Conservation (phyloP, 2,329 filamentous ascomycete species). For the Tolypocladium tropicale region DNA sequence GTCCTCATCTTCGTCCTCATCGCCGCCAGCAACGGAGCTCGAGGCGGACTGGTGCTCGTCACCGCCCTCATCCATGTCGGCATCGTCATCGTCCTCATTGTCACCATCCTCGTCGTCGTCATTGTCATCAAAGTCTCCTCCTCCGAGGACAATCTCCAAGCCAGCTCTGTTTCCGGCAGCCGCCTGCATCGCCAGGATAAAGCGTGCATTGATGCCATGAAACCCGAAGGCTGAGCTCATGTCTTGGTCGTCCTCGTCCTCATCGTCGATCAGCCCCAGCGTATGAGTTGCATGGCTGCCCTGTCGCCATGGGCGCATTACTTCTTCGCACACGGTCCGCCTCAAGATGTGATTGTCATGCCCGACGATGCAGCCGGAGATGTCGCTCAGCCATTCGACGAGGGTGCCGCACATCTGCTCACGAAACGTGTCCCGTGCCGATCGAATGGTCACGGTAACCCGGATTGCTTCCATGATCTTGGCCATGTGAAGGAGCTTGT, state of each 20-base stretch:
- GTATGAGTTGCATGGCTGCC: constrained; percentile 78
- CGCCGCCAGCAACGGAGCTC: constrained; percentile 25
- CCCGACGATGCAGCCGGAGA: constrained; percentile 79
- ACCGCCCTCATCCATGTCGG: constrained; percentile 31
- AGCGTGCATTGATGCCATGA: constrained; percentile 23
- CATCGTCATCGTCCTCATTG: constrained; percentile 51
- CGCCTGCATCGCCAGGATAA: constrained; percentile 25
- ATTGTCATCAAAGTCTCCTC: constrained; percentile 22
- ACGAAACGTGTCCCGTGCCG: constrained; percentile 86
- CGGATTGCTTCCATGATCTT: constrained; percentile 90
- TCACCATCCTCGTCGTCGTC: constrained; percentile 38
- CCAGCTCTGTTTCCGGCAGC: constrained; percentile 17
- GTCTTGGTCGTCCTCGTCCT: constrained; percentile 38
- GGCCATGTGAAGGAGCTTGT: constrained; percentile 65
- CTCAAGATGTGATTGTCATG: constrained; percentile 70
- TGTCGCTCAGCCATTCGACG: constrained; percentile 91
- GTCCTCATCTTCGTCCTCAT: constrained; percentile 42
- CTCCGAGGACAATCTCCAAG: constrained; percentile 17
- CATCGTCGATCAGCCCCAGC: constrained; percentile 28
- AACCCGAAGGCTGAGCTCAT: constrained; percentile 23
- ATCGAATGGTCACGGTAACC: constrained; percentile 89
- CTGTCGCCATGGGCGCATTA: constrained; percentile 77
- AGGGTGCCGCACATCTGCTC: constrained; percentile 99
- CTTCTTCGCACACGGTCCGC: constrained; percentile 78
- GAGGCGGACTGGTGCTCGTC: constrained; percentile 23